phyloP scores from a whole-genome alignment of 1,284 basidiomycete species.

The Cryptococcus sp. region DNA sequence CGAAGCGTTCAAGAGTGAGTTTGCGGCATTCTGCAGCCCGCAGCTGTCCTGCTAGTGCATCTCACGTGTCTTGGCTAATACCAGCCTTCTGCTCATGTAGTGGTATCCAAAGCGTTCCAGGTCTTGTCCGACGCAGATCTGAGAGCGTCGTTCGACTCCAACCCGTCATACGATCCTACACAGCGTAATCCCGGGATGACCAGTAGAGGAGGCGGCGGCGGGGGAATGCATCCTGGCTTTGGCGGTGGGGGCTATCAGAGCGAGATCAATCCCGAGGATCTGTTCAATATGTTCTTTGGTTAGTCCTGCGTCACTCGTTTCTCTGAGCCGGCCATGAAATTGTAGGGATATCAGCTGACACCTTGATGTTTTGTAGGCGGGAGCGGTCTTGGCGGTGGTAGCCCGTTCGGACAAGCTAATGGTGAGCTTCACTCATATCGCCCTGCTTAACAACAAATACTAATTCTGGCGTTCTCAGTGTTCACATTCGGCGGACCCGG shows the following conservation, averaged over 20 bases:
- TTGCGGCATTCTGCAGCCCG: background rate
- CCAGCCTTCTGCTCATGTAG: conserved; percentile 54
- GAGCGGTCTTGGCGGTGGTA: conserved; percentile 57
- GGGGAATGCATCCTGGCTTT: conserved; percentile 52
- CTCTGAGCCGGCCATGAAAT: too few species aligned
- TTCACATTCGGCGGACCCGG: conserved; percentile 60
- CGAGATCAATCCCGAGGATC: conserved; percentile 90
- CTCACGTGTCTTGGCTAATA: too few species aligned
- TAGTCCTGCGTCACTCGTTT: conserved; percentile 47
- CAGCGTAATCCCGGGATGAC: conserved; percentile 73
- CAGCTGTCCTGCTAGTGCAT: conserved; percentile 2
- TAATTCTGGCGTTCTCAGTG: conserved; percentile 20
- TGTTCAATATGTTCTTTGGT: conserved; percentile 99
- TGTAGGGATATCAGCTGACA: too few species aligned
- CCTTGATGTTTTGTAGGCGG: conserved; percentile 52
- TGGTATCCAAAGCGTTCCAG: conserved; percentile 98
- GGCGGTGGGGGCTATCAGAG: conserved; percentile 64
- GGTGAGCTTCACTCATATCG: conserved; percentile 22
- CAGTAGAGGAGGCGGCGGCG: conserved; percentile 51
- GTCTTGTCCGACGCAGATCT: conserved; percentile 91
- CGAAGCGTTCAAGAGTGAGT: conserved; percentile 95
- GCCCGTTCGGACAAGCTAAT: conserved; percentile 59
- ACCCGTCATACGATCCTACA: conserved; percentile 84
- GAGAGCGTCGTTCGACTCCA: conserved; percentile 83
- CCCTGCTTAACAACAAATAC: background rate